Evolutionary conservation across 495 filamentous ascomycete genomes (phyloP), one percentile per base, ranked within the genome.

Genomic region (Penicillium riverlandense): DNA sequence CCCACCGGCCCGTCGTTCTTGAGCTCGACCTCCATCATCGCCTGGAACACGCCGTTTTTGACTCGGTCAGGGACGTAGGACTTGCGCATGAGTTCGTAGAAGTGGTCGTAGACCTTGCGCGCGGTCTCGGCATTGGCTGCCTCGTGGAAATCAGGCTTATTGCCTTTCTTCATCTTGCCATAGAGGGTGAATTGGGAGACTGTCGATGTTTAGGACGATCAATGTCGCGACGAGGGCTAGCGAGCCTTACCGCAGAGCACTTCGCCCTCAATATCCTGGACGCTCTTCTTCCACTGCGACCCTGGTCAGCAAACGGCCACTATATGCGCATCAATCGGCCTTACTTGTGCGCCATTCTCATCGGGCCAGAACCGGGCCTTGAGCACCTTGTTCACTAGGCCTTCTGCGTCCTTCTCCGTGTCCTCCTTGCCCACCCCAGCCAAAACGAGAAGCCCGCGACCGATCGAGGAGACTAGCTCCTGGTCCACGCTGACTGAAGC

Each of bases 101-200:
- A 95, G 45, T 79, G 70, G 34, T 87, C 75, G 65, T 99, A 99
- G 14, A 97, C 72, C 30, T 70, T 73, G 47, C 80, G 87, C 10
- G 94, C 92, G 27, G 86, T 75, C 1, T 85, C 76, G 15, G 82
- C 80, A 30, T 77, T 77, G 48, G 90, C 80, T 11, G 94, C 91
- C 14, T 85, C 85, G 60, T 96, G 94, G 53, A 99, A 99, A 60
- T 94, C 86, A 11, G 94, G 94, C 63, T 95, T 95, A 56, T 78
- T 87, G 48, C 91, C 91, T 64, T 96, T 97, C 62, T 90, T 95
- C 30, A 89, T 88, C 37, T 83, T 84, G 41, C 87, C 94, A 34
- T 91, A 81, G 29, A 99, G 80, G 9, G 94, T 99, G 57, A 99
- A 99, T 65, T 99, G 94, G 8, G 94, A 96, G n/a, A 99, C 94